Conservation (phyloP, 306 rosid species). For the Prunus davidiana region DNA sequence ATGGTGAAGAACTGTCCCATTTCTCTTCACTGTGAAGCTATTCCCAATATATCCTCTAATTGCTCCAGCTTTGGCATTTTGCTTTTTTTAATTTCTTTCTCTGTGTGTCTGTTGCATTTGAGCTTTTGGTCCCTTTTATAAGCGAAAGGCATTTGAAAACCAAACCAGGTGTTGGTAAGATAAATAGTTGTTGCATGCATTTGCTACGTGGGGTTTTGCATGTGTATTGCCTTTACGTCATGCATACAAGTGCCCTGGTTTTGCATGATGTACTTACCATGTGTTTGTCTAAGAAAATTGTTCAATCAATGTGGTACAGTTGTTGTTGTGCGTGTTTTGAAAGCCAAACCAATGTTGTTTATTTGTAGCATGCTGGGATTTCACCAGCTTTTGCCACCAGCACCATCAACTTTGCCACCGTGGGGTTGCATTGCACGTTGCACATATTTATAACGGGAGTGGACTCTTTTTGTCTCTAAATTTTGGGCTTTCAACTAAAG, state of each 20-base stretch:
- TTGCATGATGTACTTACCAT: not conserved
- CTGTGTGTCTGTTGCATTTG: not conserved
- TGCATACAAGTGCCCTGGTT: too few species aligned
- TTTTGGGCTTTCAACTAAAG: too few species aligned
- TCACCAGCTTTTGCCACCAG: too few species aligned
- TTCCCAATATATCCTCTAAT: not conserved
- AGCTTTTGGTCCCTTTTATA: not conserved
- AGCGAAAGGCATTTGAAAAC: not conserved
- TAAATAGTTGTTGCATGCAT: not conserved
- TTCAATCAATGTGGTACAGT: too few species aligned
- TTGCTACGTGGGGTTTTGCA: not conserved
- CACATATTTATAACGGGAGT: too few species aligned
- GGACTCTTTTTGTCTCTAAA: too few species aligned
- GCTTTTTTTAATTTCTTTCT: not conserved
- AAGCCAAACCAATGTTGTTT: too few species aligned
- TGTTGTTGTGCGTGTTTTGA: too few species aligned
- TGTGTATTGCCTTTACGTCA: not conserved
- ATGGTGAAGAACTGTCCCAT: slow-evolving; percentile 96
- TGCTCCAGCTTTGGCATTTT: not conserved
- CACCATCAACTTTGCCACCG: too few species aligned
- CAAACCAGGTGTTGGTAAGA: not conserved
- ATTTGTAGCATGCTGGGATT: too few species aligned
- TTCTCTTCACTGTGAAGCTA: slow-evolving; percentile 87
- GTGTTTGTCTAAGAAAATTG: too few species aligned
- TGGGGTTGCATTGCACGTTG: too few species aligned